Conservation (phyloP, 768 basidiomycete species). For the Hysterangium stoloniferum region DNA sequence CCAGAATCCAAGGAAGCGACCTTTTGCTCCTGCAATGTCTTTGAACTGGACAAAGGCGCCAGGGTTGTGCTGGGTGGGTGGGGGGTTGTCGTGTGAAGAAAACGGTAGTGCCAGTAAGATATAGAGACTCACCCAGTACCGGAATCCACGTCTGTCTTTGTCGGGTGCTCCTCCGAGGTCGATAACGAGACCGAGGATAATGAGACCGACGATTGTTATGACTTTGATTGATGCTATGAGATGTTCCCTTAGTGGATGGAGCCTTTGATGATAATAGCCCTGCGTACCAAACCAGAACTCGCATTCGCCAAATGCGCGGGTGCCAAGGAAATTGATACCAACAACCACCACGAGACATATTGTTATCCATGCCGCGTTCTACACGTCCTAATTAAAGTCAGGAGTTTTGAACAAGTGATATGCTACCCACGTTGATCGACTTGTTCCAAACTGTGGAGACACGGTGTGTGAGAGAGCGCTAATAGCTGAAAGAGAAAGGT, state of each 20-base stretch:
- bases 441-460: slow-evolving; percentile 41
- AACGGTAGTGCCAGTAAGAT: slow-evolving; percentile 1
- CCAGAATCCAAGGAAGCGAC: slow-evolving; percentile 36
- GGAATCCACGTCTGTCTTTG: slow-evolving; percentile 37
- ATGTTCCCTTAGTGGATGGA: too few species aligned
- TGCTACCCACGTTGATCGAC: slow-evolving; percentile 10
- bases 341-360: slow-evolving; percentile 24
- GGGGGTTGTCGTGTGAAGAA: neutral
- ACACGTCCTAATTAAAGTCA: slow-evolving; percentile 4
- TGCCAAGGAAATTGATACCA: slow-evolving; percentile 33
- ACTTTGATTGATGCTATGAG: slow-evolving; percentile 45
- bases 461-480: neutral
- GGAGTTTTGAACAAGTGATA: neutral
- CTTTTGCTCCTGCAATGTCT: slow-evolving; percentile 29
- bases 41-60: slow-evolving; percentile 28
- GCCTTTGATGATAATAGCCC: neutral
- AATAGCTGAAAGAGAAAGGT: neutral
- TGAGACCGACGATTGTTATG: slow-evolving; percentile 35
- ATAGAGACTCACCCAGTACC: slow-evolving; percentile 33
- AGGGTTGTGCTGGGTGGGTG: slow-evolving; percentile 25
- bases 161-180: slow-evolving; percentile 51
- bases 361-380: slow-evolving; percentile 29
- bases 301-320: slow-evolving; percentile 37
- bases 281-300: slow-evolving; percentile 45
- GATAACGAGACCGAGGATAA: slow-evolving; percentile 41